These are phyloP conservation scores for Phyllosticta capitalensis DNA, from an alignment of 2,329 filamentous ascomycete species.

Conservation along the genomic window DNA sequence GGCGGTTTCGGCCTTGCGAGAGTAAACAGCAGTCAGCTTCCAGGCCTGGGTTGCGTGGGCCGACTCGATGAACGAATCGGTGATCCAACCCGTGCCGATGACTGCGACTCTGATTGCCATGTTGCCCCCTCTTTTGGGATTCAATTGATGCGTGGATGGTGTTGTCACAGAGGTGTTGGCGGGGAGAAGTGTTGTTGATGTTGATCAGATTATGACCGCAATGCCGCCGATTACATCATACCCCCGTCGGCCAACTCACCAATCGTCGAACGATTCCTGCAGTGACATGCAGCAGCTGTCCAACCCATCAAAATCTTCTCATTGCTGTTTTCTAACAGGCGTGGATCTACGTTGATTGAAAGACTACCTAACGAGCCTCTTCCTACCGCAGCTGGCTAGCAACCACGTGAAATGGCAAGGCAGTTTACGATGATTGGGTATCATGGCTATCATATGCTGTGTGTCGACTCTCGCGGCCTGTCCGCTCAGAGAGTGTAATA, in stretches of 20 bases:
- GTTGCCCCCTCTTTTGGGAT: not conserved
- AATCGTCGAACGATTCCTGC: not conserved
- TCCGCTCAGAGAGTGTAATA: conserved; percentile 6
- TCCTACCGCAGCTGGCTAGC: not conserved
- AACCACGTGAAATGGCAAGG: conserved; percentile 2
- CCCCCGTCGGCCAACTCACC: not conserved
- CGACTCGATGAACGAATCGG: conserved; percentile 36
- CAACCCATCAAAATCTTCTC: not conserved
- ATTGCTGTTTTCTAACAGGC: not conserved
- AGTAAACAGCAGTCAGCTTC: conserved; percentile 38
- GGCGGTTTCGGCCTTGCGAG: conserved; percentile 34
- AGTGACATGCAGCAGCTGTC: not conserved
- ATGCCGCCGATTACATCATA: conserved; percentile 8
- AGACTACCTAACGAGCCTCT: not conserved
- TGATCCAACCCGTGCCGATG: conserved; percentile 43
- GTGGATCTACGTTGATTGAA: not conserved
- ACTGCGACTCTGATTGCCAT: conserved; percentile 34
- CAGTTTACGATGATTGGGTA: conserved; percentile 11
- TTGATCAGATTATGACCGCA: not conserved
- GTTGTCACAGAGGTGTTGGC: not conserved
- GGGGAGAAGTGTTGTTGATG: not conserved
- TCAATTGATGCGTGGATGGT: not conserved
- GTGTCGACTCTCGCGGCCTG: conserved; percentile 4
- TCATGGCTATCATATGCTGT: conserved; percentile 11
- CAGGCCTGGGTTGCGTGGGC: conserved; percentile 36